Base-by-base conservation (phyloP, 1,139 yeast genomes). In the Pichia sp. region DNA sequence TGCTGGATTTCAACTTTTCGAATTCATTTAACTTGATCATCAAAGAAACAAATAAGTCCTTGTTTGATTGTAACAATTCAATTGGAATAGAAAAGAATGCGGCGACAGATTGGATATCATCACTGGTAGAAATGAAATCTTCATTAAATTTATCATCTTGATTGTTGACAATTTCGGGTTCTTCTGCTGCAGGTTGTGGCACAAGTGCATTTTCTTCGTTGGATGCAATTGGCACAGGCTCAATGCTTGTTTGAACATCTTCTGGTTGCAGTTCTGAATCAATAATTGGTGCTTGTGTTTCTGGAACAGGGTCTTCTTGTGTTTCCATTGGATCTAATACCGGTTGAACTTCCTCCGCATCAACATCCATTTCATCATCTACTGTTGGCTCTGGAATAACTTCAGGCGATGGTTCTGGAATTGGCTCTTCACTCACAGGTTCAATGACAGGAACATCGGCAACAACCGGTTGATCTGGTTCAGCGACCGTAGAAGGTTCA, bases 1-100 rank as follows among this genome's bases (percentile, higher is more conserved):
- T 70, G 52, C 79, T 80, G 1, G 86, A 75, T 48, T 72, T 68
- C 34, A 82, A 51, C 3, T 72, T 72, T 41, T 79, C 76, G 52
- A 69, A 69, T 50, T 79, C 81, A 3, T 69, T 59, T 1, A 83
- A 69, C 51, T 74, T 75, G 2, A 66, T 61, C 5, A 70, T 67
- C 21, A 84, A 59, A 22, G 69, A 68, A 5, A 64, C 62, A 4
- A 76, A 46, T 0, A 72, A 46, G 0, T 48, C 54, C 2, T 52
- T 47, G 34, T 66, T 62, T 2, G 62, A 47, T 2, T 50, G 44
- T 2, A 73, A 44, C 8, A 56, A 54, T 0, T 55, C 53, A 2
- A 53, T 46, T 3, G 71, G 68, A 4, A 76, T 54, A 2, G 67
- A 67, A 30, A 76, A 67, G 50, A 70, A 79, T 1, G 67, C 59